Conservation (phyloP, 1,284 basidiomycete species). For the Cryptococcus amylolentus region DNA sequence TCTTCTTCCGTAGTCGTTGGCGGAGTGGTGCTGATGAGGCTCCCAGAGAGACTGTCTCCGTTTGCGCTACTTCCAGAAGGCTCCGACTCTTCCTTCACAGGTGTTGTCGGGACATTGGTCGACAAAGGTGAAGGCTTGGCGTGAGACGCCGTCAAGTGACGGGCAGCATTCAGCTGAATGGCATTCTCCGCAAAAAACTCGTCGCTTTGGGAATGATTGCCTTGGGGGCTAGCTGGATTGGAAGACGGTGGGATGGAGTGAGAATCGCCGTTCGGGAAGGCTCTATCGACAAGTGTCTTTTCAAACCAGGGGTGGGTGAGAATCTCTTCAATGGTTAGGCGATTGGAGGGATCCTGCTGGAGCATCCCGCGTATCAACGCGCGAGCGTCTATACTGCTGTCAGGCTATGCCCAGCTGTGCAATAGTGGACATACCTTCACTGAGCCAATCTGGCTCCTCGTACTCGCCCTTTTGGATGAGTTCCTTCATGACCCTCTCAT, state of each 20-base stretch:
- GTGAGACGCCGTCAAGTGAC: slow-evolving; percentile 4
- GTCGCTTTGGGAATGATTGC: slow-evolving; percentile 1
- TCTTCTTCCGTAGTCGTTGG: slow-evolving; percentile 46
- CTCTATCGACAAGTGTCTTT: slow-evolving; percentile 47
- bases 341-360: slow-evolving; percentile 70
- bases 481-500: slow-evolving; percentile 82
- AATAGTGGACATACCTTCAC: slow-evolving; percentile 58
- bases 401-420: not conserved
- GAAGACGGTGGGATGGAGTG: slow-evolving; percentile 28
- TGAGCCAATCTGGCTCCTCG: slow-evolving; percentile 88
- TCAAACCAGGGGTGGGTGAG: slow-evolving; percentile 89
- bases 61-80: slow-evolving; percentile 33
- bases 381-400: slow-evolving; percentile 63
- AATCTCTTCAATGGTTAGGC: slow-evolving; percentile 78
- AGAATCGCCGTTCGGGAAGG: slow-evolving; percentile 23
- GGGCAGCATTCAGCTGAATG: slow-evolving; percentile 13
- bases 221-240: slow-evolving; percentile 25
- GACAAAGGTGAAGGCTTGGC: slow-evolving; percentile 14
- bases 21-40: slow-evolving; percentile 27
- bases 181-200: slow-evolving; percentile 23
- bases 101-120: slow-evolving; percentile 5
- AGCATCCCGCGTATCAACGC: slow-evolving; percentile 75
- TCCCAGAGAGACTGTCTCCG: slow-evolving; percentile 5
- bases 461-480: slow-evolving; percentile 85
- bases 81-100: slow-evolving; percentile 26